Evolutionary conservation across 345 rosid genomes (phyloP).

Genomic region (Rhizophora apiculata): DNA sequence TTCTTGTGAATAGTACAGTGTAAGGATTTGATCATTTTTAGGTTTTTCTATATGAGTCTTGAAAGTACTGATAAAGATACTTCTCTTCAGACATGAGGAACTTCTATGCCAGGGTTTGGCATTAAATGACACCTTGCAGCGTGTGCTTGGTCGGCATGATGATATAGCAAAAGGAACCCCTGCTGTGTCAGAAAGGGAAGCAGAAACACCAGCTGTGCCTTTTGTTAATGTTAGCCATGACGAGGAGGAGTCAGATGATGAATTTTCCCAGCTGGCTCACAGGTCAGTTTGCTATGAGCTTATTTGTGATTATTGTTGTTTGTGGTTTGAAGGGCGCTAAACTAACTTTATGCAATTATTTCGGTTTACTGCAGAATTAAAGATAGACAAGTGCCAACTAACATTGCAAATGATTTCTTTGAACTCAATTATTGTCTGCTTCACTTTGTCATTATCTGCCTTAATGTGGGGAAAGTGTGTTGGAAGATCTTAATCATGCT

Average conservation of each 20-base stretch:
- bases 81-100: slow-evolving; percentile 63
- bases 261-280: slow-evolving; percentile 75
- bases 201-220: slow-evolving; percentile 45
- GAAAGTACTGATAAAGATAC: slow-evolving; percentile 21
- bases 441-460: background rate
- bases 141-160: slow-evolving; percentile 73
- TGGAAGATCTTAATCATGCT: background rate
- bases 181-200: slow-evolving; percentile 27
- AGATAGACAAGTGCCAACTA: background rate
- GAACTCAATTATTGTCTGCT: slow-evolving; percentile 1
- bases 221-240: slow-evolving; percentile 57
- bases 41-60: slow-evolving; percentile 3
- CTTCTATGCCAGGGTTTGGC: slow-evolving; percentile 82
- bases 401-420: background rate
- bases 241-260: slow-evolving; percentile 88
- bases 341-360: background rate
- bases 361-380: background rate
- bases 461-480: background rate
- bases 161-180: slow-evolving; percentile 63
- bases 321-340: background rate
- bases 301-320: background rate
- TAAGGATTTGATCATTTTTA: slow-evolving; percentile 35
- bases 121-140: slow-evolving; percentile 83
- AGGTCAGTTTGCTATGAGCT: slow-evolving; percentile 36
- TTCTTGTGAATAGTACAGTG: slow-evolving; percentile 71